These are phyloP conservation scores for Boletus rubropictus DNA, from an alignment of 768 basidiomycete genomes.

Conservation along the genomic window DNA sequence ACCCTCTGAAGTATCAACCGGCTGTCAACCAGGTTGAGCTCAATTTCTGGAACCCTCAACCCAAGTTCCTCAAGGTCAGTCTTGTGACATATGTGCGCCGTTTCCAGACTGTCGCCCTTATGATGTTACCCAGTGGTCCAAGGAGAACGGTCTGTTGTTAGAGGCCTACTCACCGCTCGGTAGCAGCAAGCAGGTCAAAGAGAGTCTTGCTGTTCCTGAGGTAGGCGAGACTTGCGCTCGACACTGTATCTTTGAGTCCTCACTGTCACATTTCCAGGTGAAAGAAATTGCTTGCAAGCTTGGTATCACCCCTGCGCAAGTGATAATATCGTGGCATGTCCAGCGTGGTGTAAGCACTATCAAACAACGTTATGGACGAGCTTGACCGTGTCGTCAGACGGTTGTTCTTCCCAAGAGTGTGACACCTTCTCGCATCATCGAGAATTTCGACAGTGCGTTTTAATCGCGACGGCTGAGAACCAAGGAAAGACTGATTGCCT, in stretches of 20 bases:
- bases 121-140: conserved; percentile 49
- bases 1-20: conserved; percentile 52
- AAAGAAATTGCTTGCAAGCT: conserved; percentile 55
- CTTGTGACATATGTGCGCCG: not conserved
- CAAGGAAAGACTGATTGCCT: not conserved
- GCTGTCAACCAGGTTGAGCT: conserved; percentile 80
- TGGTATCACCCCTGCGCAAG: conserved; percentile 69
- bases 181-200: conserved; percentile 50
- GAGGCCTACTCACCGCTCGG: conserved; percentile 79
- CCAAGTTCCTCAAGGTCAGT: conserved; percentile 59
- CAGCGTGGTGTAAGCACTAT: conserved; percentile 57
- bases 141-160: conserved; percentile 56
- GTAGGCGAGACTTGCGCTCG: conserved; percentile 21
- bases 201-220: conserved; percentile 54
- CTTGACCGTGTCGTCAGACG: conserved; percentile 36
- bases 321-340: conserved; percentile 70
- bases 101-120: not conserved
- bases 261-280: conserved; percentile 31
- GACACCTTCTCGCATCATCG: conserved; percentile 57
- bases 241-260: not conserved
- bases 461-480: not conserved
- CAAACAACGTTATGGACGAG: not conserved
- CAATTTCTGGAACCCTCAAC: conserved; percentile 72
- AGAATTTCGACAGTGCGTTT: conserved; percentile 59
- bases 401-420: conserved; percentile 76